phyloP scores from a whole-genome alignment of 495 filamentous ascomycete species.

The Aspergillus carlsbadensis region DNA sequence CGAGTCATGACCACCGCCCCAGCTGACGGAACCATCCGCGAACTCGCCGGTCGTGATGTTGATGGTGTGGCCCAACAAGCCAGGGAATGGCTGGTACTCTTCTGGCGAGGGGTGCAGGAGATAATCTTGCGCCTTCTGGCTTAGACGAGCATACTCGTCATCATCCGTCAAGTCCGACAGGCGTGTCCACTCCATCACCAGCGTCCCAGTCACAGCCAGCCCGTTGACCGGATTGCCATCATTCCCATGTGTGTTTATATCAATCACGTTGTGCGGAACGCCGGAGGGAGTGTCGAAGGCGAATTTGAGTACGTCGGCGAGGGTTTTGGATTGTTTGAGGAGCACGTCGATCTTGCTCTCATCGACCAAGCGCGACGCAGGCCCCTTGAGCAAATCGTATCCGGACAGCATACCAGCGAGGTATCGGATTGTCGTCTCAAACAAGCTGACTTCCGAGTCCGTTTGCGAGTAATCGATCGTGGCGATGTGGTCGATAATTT shows the following conservation, averaged over 20 bases:
- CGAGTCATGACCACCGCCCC: conserved; percentile 78
- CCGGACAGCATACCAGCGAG: conserved; percentile 77
- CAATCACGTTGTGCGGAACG: conserved; percentile 71
- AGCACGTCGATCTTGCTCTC: conserved; percentile 54
- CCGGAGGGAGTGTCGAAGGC: conserved; percentile 77
- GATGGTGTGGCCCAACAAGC: conserved; percentile 70
- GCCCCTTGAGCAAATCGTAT: conserved; percentile 77
- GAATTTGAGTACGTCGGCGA: conserved; percentile 72
- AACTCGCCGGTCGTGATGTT: conserved; percentile 65
- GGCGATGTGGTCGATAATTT: conserved; percentile 67
- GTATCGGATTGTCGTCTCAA: conserved; percentile 91
- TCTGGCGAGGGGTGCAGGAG: conserved; percentile 65
- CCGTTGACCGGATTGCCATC: conserved; percentile 58
- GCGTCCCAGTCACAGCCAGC: conserved; percentile 67
- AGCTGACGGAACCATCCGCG: conserved; percentile 64
- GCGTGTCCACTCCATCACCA: conserved; percentile 84
- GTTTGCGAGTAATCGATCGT: conserved; percentile 68
- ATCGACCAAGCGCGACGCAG: conserved; percentile 52
- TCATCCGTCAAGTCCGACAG: conserved; percentile 76
- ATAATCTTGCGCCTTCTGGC: conserved; percentile 69
- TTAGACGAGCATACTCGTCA: conserved; percentile 60
- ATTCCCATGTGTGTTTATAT: conserved; percentile 51
- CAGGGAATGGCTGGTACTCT: conserved; percentile 70
- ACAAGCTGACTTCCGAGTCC: conserved; percentile 61
- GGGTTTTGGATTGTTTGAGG: conserved; percentile 62